A percentile compares a stretch with the other conserved stretches of the same genome.
Evolutionary conservation across 2,329 filamentous ascomycete species (phyloP).

Genomic region (Stagonosporopsis tanaceti): DNA sequence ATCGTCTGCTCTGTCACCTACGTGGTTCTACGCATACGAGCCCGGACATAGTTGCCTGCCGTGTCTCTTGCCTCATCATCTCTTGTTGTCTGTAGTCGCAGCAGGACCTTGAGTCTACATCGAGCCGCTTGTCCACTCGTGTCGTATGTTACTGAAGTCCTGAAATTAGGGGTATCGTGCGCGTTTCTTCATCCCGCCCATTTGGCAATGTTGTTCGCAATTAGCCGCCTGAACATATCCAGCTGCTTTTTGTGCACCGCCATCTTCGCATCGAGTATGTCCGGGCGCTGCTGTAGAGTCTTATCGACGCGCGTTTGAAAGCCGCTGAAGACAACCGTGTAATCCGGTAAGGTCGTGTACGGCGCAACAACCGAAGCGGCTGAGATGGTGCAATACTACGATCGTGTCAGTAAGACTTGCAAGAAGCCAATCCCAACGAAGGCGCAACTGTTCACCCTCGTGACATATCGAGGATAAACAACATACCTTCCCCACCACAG

Average conservation of each 20-base stretch:
- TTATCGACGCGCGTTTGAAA: conserved; percentile 49
- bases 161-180: neutral
- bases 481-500: conserved; percentile 53
- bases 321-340: conserved; percentile 55
- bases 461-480: neutral
- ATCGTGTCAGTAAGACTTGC: neutral
- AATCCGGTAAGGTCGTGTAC: conserved; percentile 54
- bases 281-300: conserved; percentile 46
- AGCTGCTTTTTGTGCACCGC: conserved; percentile 46
- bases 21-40: too few relatives aligned
- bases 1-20: too few relatives aligned
- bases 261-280: conserved; percentile 39
- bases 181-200: conserved; percentile 31
- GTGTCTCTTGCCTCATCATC: too few relatives aligned
- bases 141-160: too few relatives aligned
- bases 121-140: too few relatives aligned
- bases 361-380: conserved; percentile 47
- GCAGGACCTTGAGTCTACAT: too few relatives aligned
- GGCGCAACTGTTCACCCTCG: neutral
- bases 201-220: conserved; percentile 49
- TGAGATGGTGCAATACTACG: conserved; percentile 55
- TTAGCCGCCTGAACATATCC: conserved; percentile 45
- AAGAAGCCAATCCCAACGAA: neutral
- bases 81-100: too few relatives aligned
- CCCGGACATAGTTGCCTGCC: too few relatives aligned